Evolutionary conservation across 768 basidiomycete genomes (phyloP).

Genomic region (Collybiopsis confluens): DNA sequence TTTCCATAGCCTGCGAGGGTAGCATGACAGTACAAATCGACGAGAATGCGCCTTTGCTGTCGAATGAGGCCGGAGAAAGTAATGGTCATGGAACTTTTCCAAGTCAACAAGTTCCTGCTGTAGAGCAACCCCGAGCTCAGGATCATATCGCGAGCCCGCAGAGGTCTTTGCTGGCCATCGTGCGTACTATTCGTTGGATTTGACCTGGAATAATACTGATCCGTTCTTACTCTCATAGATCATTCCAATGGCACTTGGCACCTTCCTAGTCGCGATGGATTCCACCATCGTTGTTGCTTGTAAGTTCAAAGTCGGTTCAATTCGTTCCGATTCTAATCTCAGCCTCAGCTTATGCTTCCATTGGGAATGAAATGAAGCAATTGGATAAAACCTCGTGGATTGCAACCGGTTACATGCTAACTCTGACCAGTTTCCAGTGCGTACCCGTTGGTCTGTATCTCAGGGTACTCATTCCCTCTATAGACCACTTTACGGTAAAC

Average conservation of each 20-base stretch:
- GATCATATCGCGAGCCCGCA: neutral
- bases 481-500: constrained; percentile 62
- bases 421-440: constrained; percentile 58
- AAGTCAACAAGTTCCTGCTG: constrained; percentile 8
- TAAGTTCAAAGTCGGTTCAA: constrained; percentile 14
- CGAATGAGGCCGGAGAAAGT: constrained; percentile 1
- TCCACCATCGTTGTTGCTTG: constrained; percentile 46
- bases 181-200: constrained; percentile 11
- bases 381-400: constrained; percentile 68
- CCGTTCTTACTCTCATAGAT: constrained; percentile 22
- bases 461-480: neutral
- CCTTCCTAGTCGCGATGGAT: constrained; percentile 46
- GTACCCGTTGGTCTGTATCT: constrained; percentile 9
- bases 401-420: constrained; percentile 58
- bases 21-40: constrained; percentile 21
- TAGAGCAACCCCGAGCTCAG: neutral
- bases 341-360: constrained; percentile 35
- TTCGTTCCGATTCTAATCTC: neutral
- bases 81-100: constrained; percentile 6
- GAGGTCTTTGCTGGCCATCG: constrained; percentile 14
- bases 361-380: constrained; percentile 56
- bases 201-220: neutral
- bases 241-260: constrained; percentile 42
- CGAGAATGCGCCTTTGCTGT: constrained; percentile 31
- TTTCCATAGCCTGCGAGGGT: neutral